Evolutionary conservation across 2,329 filamentous ascomycete species (phyloP), one percentile per base, ranked within the genome.

Genomic region (Ceratocystis harringtonii): DNA sequence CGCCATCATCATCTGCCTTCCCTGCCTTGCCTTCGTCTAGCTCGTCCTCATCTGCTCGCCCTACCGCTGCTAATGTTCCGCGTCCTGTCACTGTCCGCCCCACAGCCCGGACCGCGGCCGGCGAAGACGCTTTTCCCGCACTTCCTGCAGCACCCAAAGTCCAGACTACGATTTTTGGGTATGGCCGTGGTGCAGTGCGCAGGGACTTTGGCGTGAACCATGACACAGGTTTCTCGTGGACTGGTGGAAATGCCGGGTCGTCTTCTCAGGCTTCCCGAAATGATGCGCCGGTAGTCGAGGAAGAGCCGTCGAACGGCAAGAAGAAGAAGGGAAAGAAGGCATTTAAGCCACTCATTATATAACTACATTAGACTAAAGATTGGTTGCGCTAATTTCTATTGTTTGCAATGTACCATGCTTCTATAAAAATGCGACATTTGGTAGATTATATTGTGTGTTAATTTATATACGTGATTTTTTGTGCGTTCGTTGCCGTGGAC

Each of bases 61-160:
- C 68, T 8, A n/a, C 68, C 1, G 66, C 68, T 10, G 28, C 57
- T 41, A 15, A 41, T 41, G 36, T 10, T 41, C 10, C 36, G 36
- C 17, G 62, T 45, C 44, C 63, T 41, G 41, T 63, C 41, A 17
- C 55, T 1, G 30, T 66, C 7, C 57, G 62, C 19, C 62, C 66
- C 1, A 65, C 65, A 12, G 44, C 63, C n/a, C 62, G 58, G 28
- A 32, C 36, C 22, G 19, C 36, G n/a, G 65, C 48, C 5, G 61
- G 73, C 60, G 75, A 76, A 57, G 87, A 92, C 68, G 84, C 85
- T 0, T 96, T 96, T 75, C 92, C 92, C 0, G 86, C 90, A 1
- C 80, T 96, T 0, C 92, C 92, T 0, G 80, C 85, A 0, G 91
- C 90, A 1, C 81, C 88, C 0, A 96, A 86, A 71, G 81, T 82